Percentiles rank a stretch among this genome's conserved stretches.
Evolutionary conservation across 208 protist genomes (phyloP).

Genomic region (Vickermania ingenoplastis): DNA sequence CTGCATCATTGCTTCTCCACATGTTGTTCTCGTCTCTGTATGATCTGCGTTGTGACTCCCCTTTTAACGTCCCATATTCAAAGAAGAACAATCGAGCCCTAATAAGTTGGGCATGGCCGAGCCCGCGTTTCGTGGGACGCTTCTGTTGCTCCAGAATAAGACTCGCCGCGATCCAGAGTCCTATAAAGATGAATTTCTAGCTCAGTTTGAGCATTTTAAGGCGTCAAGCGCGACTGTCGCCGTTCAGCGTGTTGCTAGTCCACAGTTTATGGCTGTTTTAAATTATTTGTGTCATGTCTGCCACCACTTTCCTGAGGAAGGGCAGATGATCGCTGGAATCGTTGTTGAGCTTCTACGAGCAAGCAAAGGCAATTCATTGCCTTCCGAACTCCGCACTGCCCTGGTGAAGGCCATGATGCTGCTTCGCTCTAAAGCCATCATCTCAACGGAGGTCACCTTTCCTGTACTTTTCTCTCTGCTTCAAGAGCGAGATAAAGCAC

Average conservation of each 20-base stretch:
- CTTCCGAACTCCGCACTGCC: conserved; percentile 67
- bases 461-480: conserved; percentile 95
- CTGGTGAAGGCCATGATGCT: conserved; percentile 92
- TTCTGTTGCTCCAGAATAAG: conserved; percentile 93
- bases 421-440: conserved; percentile 88
- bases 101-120: conserved; percentile 66
- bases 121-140: conserved; percentile 78
- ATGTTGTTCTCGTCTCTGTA: no score
- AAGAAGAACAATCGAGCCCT: no score
- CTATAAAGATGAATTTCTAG: conserved; percentile 93
- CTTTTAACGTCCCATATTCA: no score
- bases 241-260: conserved; percentile 78
- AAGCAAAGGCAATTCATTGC: conserved; percentile 64
- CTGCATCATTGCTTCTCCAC: no score
- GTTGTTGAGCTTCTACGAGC: conserved; percentile 82
- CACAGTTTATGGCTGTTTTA: conserved; percentile 75
- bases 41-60: no score
- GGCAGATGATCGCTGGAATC: conserved; percentile 60
- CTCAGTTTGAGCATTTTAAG: conserved; percentile 92
- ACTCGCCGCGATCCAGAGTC: conserved; percentile 92
- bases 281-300: conserved; percentile 84
- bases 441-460: conserved; percentile 81
- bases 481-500: conserved; percentile 90
- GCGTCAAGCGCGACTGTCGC: conserved; percentile 84
- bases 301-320: conserved; percentile 88